Conservation (phyloP, 768 basidiomycete species). For the Suillus plorans region DNA sequence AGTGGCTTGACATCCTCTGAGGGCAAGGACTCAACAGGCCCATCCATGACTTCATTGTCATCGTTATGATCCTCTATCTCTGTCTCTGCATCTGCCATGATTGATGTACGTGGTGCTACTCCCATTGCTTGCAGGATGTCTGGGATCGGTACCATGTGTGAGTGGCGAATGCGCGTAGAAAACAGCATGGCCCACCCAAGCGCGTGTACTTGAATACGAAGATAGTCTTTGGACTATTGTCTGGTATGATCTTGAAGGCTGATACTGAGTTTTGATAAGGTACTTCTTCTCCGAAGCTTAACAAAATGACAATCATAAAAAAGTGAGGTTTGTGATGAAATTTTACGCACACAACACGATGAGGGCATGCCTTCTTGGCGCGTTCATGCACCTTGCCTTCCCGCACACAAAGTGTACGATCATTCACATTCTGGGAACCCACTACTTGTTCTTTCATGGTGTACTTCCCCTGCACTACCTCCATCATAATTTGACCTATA, state of each 20-base stretch:
- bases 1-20: not conserved
- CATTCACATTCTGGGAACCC: accelerated
- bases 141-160: conserved; percentile 1
- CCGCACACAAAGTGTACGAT: not conserved
- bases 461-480: not conserved
- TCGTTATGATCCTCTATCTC: not conserved
- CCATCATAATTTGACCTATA: conserved; percentile 16
- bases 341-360: not conserved
- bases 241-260: not conserved
- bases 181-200: conserved; percentile 10
- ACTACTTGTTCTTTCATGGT: not conserved
- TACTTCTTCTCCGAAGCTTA: conserved; percentile 15
- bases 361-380: not conserved
- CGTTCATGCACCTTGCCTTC: conserved; percentile 1
- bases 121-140: conserved; percentile 21
- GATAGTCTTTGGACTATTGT: conserved; percentile 5
- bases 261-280: too few species aligned
- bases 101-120: conserved; percentile 14
- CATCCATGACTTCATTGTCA: not conserved
- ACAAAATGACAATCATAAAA: not conserved
- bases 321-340: not conserved
- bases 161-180: not conserved
- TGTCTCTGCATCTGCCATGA: not conserved
- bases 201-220: conserved; percentile 23
- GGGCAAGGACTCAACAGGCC: not conserved